Base-by-base conservation (phyloP, 2,329 filamentous ascomycete species). In the Fusarium praegraminearum region DNA sequence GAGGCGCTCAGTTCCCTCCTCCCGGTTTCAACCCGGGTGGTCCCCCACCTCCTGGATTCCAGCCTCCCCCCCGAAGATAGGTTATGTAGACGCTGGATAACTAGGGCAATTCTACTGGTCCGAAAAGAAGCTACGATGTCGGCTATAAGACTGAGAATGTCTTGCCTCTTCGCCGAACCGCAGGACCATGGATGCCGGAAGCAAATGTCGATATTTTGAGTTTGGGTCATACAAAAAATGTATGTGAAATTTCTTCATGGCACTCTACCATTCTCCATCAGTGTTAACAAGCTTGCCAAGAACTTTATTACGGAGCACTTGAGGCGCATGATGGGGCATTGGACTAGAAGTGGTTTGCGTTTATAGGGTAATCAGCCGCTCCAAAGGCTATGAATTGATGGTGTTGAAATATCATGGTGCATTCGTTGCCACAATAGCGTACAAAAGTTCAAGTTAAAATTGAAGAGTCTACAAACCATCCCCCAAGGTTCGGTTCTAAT, bases 21-120 rank as follows among this genome's bases (percentile, higher is more conserved):
- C 83, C 84, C 33, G 85, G 85, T 32, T 86, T 86, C 76, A 83
- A 84, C 71, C 83, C 84, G 57, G 78, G 79, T 65, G 81, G 83
- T 72, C 87, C 87, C 65, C 81, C 81, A 35, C 87, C 90, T 51
- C 90, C 91, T 63, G 92, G 92, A 68, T 95, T 95, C 82, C 91
- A 93, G 81, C 90, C 89, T 65, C 90, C 91, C 62, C 89, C 90
- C 56, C 85, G 87, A 80, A 82, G 86, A 83, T 89, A 83, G 72
- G 65, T 71, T 73, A 72, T 72, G 65, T 70, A 75, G 71, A 66
- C 53, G 62, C 66, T 74, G 66, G 70, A 67, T 63, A 71, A 33
- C 24, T 57, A 41, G 69, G 67, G 68, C 62, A 62, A 67, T 71
- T 57, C 67, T 60, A 62, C 71, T 71, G 61, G 66, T 73, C 67